Percentiles rank a stretch among this genome's conserved stretches.
These are phyloP conservation scores for Vitis rupestris DNA, from an alignment of 164 flowering plant species.

Conservation along the genomic window DNA sequence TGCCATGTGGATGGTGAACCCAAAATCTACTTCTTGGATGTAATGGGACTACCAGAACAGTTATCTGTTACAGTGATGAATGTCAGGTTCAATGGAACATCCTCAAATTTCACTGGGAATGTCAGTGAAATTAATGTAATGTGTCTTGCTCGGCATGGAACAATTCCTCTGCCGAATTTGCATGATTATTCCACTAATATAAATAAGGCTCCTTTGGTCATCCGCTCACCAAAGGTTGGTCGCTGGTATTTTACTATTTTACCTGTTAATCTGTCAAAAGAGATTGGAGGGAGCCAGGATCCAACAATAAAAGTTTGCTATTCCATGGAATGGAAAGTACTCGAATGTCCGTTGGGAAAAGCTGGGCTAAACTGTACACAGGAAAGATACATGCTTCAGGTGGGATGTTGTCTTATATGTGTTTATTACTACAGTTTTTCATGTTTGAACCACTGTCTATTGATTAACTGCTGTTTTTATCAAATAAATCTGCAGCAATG, in stretches of 20 bases:
- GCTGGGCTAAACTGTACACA: conserved; percentile 72
- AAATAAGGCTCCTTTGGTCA: conserved; percentile 42
- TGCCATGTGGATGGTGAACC: conserved; percentile 49
- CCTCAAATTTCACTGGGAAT: conserved; percentile 26
- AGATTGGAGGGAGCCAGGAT: conserved; percentile 19
- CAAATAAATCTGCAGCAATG: background rate
- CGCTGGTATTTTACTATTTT: conserved; percentile 69
- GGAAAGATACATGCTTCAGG: conserved; percentile 74
- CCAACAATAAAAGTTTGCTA: conserved; percentile 48
- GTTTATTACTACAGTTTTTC: background rate
- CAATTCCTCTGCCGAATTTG: conserved; percentile 48
- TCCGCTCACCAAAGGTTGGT: conserved; percentile 63
- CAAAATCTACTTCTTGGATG: conserved; percentile 52
- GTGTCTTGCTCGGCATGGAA: conserved; percentile 73
- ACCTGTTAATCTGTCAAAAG: conserved; percentile 35
- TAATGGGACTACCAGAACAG: conserved; percentile 40
- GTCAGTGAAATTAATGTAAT: conserved; percentile 29
- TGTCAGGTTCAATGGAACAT: conserved; percentile 27
- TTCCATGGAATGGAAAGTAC: conserved; percentile 59
- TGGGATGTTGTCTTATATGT: conserved; percentile 14
- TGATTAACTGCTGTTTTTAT: background rate
- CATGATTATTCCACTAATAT: conserved; percentile 63
- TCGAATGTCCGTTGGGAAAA: conserved; percentile 68
- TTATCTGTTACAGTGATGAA: conserved; percentile 43
- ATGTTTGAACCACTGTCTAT: background rate